Percentiles rank a stretch among this genome's conserved stretches.
These are phyloP conservation scores for Haematococcus sp. DNA, from an alignment of 139 green algal species.

Conservation along the genomic window DNA sequence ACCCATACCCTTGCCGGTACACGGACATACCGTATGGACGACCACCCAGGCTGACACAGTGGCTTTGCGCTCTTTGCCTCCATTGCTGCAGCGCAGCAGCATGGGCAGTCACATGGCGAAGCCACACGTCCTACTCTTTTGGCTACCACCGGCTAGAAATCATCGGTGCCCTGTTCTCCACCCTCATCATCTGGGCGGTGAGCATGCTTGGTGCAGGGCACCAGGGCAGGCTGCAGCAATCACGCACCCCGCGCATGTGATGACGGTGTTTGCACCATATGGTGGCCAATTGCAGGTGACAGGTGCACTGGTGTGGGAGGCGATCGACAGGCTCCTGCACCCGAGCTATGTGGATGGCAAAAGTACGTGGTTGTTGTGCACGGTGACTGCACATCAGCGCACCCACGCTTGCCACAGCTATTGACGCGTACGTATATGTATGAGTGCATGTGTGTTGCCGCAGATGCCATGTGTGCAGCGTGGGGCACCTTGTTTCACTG, in stretches of 20 bases:
- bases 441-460: too few relatives aligned
- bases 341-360: constrained; percentile 74
- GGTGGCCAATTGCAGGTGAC: constrained; percentile 76
- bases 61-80: background rate
- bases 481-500: too few relatives aligned
- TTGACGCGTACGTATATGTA: too few relatives aligned
- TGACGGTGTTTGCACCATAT: too few relatives aligned
- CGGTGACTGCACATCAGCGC: too few relatives aligned
- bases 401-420: too few relatives aligned
- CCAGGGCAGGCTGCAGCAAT: too few relatives aligned
- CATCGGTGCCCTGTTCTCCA: constrained; percentile 75
- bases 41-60: background rate
- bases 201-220: too few relatives aligned
- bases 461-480: too few relatives aligned
- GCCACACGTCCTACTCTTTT: constrained; percentile 55
- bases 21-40: too few relatives aligned
- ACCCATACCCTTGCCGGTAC: too few relatives aligned
- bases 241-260: too few relatives aligned
- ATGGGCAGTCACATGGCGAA: constrained; percentile 38
- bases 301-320: constrained; percentile 85
- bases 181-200: constrained; percentile 65
- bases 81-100: background rate
- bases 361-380: constrained; percentile 36
- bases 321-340: constrained; percentile 64
- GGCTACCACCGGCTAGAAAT: constrained; percentile 94